Base-by-base conservation (phyloP, 345 rosid genomes). In the Populus alba region DNA sequence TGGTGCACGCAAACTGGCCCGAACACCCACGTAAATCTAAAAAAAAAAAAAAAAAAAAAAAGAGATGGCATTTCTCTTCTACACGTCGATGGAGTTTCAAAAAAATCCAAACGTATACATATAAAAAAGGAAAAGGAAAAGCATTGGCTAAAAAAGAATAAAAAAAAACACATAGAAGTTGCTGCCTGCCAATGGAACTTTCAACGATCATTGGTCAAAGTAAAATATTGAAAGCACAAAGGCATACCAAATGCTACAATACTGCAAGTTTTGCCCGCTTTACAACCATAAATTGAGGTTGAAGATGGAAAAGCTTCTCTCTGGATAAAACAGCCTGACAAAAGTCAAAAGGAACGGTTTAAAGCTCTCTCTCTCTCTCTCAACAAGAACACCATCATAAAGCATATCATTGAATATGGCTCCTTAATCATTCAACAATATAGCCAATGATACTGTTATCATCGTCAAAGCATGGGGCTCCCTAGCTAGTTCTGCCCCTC, bases 401-500 rank as follows among this genome's bases (percentile, higher is more conserved):
- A 73, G 66, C 20, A 33, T 33, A 73, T 57, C 33, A 57, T 73
- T 73, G 66, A 11, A 13, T 2, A 31, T 27, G 67, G 37, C 67
- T n/a, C 8, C 38, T 16, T 27, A 17, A 16, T 27, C 6, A 71
- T 25, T 27, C 20, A 47, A 29, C 3, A 23, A n/a, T 45, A 43
- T 5, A 39, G 51, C 20, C 27, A 25, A 20, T 31, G 8, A 55
- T n/a, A 59, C 66, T 55, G 75, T 73, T 53, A 55, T 55, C 20
- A 57, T 73, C 55, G 55, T 73, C 65, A 35, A 73, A 73, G 57
- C 51, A 73, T 37, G 75, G 75, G 75, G 75, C 49, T 27, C 27
- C 27, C 27, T 22, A 55, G 0, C 66, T 73, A 73, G 66, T 45
- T 22, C 1, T 57, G 75, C 11, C 67, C 31, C 67, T 33, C 75